Conservation (phyloP, 345 rosid genomes). For the Camelina sativa region DNA sequence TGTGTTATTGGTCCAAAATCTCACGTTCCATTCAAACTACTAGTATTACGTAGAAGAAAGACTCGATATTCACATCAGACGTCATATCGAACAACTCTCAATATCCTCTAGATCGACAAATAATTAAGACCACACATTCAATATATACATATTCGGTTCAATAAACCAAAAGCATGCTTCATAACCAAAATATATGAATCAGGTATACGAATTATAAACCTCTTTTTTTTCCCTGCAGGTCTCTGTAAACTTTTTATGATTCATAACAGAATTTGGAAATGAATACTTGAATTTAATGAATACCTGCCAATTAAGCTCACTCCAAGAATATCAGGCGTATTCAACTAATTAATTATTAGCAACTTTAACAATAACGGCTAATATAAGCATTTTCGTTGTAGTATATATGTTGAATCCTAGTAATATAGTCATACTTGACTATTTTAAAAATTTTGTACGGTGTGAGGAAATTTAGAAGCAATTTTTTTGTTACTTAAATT, state of each 20-base stretch:
- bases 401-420: too few species aligned
- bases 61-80: neutral
- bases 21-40: slow-evolving; percentile 3
- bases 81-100: neutral
- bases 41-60: neutral
- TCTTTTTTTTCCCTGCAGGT: neutral
- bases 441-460: neutral
- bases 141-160: too few species aligned
- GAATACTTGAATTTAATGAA: neutral
- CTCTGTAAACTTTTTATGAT: neutral
- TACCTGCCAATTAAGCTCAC: neutral
- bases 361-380: too few species aligned
- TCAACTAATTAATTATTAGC: too few species aligned
- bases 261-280: neutral
- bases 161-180: neutral
- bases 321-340: neutral
- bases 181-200: neutral
- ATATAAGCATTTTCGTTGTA: neutral
- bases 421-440: neutral
- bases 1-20: neutral
- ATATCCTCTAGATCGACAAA: neutral
- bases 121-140: neutral
- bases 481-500: neutral
- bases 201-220: neutral
- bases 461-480: too few species aligned